phyloP scores from a whole-genome alignment of 129 eudicot genomes.

The Centaurea solstitialis region DNA sequence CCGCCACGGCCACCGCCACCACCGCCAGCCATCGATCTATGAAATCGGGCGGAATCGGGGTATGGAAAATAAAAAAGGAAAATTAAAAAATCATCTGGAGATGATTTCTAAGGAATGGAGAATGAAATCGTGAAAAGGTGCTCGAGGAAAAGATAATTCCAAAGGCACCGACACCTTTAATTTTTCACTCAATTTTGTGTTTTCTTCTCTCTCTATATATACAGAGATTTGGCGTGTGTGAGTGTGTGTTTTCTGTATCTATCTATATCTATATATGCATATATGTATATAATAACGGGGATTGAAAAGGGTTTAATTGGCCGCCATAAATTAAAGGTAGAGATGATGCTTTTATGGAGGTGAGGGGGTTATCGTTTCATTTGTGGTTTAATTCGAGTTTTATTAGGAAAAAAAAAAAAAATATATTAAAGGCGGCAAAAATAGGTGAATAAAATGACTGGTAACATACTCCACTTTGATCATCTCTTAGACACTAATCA shows the following conservation, averaged over 20 bases:
- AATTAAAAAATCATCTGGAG: constrained; percentile 5
- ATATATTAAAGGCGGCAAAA: too few relatives aligned
- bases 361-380: neutral
- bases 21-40: constrained; percentile 40
- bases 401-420: too few relatives aligned
- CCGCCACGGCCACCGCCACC: constrained; percentile 12
- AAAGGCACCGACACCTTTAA: constrained; percentile 44
- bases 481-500: too few relatives aligned
- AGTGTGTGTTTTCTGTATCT: neutral
- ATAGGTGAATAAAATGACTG: too few relatives aligned
- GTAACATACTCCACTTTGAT: too few relatives aligned
- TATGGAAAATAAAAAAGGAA: neutral
- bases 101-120: constrained; percentile 21
- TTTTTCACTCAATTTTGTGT: neutral
- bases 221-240: constrained; percentile 18
- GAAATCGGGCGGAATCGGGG: neutral
- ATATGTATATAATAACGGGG: neutral
- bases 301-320: constrained; percentile 21
- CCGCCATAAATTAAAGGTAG: constrained; percentile 7
- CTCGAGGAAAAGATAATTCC: constrained; percentile 29
- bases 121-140: constrained; percentile 19
- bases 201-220: constrained; percentile 17
- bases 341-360: constrained; percentile 7
- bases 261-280: neutral
- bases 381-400: constrained; percentile 1